Base-by-base conservation (phyloP, 129 eudicot genomes). In the Logfia minima region DNA sequence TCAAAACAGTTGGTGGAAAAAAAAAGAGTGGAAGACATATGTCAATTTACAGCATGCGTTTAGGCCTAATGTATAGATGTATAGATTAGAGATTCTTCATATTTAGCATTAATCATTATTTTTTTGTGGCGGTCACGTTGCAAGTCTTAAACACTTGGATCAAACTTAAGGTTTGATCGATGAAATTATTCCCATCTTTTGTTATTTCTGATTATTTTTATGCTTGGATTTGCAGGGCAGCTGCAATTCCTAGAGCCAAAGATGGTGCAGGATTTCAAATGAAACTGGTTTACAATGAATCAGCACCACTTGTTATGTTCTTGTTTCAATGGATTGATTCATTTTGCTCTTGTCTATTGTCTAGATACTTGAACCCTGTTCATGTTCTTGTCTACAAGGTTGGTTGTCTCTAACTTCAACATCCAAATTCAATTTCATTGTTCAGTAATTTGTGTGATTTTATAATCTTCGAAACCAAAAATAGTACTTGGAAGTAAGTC, bases 311-410 rank as follows among this genome's bases (percentile, higher is more conserved):
- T 64, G 61, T 91, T 76, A 80, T 91, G 83, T 86, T 82, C 64
- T 85, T 91, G 66, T 87, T 91, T 45, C 92, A 83, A 53, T 93
- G 98, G 97, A 70, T 89, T 34, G 98, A 93, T 82, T 83, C 93
- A 70, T 88, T 96, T 32, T 90, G 97, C 80, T 45, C 85, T 21
- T 88, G 90, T 67, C 80, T 93, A 21, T 81, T 89, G 70, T 96
- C 98, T 34, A 72, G 87, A 83, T 89, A 84, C 77, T 77, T 94
- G 24, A 91, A 87, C 78, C 88, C 85, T 53, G 86, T 89, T 75
- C 92, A 94, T 76, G 64, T 94, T 55, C 84, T 89, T 32, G 76
- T 94, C 37, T 87, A 90, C 80, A 88, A 94, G 96, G 98, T 94
- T 70, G 21, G 80, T 63, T 48, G 41, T 63, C 34, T 5, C 52